Conservation (phyloP, 495 filamentous ascomycete species). For the Penicillium silybi region DNA sequence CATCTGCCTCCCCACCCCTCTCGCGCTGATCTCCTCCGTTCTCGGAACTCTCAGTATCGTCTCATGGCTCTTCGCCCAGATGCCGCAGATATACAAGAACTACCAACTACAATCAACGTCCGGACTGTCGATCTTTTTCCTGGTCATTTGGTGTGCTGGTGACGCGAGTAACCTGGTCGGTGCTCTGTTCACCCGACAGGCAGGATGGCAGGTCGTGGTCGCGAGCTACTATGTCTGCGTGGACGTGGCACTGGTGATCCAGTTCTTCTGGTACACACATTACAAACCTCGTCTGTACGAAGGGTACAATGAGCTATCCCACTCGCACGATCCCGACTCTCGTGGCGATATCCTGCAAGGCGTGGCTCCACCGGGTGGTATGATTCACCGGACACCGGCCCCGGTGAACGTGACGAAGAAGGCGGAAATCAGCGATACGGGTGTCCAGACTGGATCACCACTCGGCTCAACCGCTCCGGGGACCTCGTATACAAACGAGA, state of each 20-base stretch:
- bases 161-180: constrained; percentile 67
- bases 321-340: constrained; percentile 19
- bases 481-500: constrained; percentile 40
- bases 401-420: constrained; percentile 20
- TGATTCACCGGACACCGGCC: constrained; percentile 7
- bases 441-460: constrained; percentile 23
- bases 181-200: constrained; percentile 62
- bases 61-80: constrained; percentile 74
- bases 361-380: constrained; percentile 22
- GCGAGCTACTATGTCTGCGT: constrained; percentile 67
- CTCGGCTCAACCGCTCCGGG: constrained; percentile 20
- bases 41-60: constrained; percentile 62
- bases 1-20: constrained; percentile 63
- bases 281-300: constrained; percentile 37
- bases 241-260: constrained; percentile 56
- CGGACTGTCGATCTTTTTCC: constrained; percentile 64
- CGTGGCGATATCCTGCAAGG: constrained; percentile 28
- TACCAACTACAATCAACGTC: constrained; percentile 61
- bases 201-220: constrained; percentile 66
- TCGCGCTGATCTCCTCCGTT: constrained; percentile 62
- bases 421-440: constrained; percentile 29
- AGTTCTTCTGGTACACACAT: constrained; percentile 67
- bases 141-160: constrained; percentile 66
- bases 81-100: constrained; percentile 74
- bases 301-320: constrained; percentile 20